A percentile compares a stretch with the other conserved stretches of the same genome.
phyloP scores from a whole-genome alignment of 371 early-diverging fungal species.

The Mucor circinelloides region DNA sequence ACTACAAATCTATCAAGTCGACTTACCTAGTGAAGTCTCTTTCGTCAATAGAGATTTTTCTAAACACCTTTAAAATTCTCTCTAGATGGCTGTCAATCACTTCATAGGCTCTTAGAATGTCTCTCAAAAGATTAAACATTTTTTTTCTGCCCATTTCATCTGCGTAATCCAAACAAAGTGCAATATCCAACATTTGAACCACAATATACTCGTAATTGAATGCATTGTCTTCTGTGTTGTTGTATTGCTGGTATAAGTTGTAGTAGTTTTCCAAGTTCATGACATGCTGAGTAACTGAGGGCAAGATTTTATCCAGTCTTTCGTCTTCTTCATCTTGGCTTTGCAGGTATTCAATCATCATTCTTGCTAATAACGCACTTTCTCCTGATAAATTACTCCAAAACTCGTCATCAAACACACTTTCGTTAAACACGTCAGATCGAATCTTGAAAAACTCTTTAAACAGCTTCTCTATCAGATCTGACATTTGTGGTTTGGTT shows the following conservation, averaged over 20 bases:
- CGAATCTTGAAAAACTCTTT: conserved; percentile 69
- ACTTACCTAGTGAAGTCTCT: conserved; percentile 80
- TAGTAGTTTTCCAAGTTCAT: conserved; percentile 70
- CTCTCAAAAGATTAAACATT: conserved; percentile 78
- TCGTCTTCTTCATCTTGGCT: conserved; percentile 56
- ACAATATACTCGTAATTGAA: conserved; percentile 70
- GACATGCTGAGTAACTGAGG: conserved; percentile 74
- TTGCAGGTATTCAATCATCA: conserved; percentile 57
- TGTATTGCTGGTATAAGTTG: conserved; percentile 42
- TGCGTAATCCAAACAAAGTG: conserved; percentile 77
- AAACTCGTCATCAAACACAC: conserved; percentile 65
- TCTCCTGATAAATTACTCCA: conserved; percentile 83
- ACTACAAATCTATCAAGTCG: background rate
- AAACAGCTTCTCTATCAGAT: conserved; percentile 69
- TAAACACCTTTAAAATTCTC: conserved; percentile 71
- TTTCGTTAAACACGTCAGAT: conserved; percentile 64
- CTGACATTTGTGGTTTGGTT: conserved; percentile 68
- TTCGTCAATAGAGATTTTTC: conserved; percentile 75
- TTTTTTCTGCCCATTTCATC: conserved; percentile 87
- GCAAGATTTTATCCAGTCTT: conserved; percentile 69
- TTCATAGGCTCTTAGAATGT: conserved; percentile 71
- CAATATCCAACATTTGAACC: conserved; percentile 75
- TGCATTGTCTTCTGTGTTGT: background rate
- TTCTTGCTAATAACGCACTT: conserved; percentile 75
- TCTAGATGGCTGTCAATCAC: conserved; percentile 73